phyloP scores from a whole-genome alignment of 1,284 basidiomycete species.

The Pterulicium gracile region DNA sequence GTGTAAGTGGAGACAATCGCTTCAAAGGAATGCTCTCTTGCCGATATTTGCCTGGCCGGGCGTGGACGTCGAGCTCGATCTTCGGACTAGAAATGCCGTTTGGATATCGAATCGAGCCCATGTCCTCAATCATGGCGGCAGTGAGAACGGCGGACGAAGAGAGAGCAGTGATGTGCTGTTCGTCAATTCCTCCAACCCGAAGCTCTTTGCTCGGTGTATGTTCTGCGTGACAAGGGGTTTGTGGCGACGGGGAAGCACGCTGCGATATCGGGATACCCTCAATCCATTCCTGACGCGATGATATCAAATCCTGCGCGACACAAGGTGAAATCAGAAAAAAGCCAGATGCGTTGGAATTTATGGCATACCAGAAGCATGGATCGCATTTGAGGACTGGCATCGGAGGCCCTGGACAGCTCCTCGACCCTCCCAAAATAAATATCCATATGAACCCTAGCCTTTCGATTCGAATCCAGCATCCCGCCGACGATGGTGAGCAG shows the following conservation, averaged over 20 bases:
- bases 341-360: no score
- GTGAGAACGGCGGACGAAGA: constrained; percentile 61
- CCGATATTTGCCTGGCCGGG: constrained; percentile 87
- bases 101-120: constrained; percentile 76
- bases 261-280: no score
- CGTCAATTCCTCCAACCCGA: no score
- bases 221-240: no score
- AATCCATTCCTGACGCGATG: no score
- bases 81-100: constrained; percentile 77
- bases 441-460: constrained; percentile 80
- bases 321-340: no score
- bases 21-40: constrained; percentile 22
- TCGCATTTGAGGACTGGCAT: constrained; percentile 80
- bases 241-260: no score
- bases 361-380: constrained; percentile 88
- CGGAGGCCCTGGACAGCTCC: constrained; percentile 62
- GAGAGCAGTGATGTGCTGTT: constrained; percentile 29
- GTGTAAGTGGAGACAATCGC: constrained; percentile 2
- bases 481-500: constrained; percentile 84
- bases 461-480: constrained; percentile 60
- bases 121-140: constrained; percentile 77
- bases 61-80: constrained; percentile 77
- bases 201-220: no score
- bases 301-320: no score
- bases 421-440: constrained; percentile 90